Percentiles rank a stretch among this genome's conserved stretches.
Conservation (phyloP, 257 asterid genomes). For the Ehretia macrophylla region DNA sequence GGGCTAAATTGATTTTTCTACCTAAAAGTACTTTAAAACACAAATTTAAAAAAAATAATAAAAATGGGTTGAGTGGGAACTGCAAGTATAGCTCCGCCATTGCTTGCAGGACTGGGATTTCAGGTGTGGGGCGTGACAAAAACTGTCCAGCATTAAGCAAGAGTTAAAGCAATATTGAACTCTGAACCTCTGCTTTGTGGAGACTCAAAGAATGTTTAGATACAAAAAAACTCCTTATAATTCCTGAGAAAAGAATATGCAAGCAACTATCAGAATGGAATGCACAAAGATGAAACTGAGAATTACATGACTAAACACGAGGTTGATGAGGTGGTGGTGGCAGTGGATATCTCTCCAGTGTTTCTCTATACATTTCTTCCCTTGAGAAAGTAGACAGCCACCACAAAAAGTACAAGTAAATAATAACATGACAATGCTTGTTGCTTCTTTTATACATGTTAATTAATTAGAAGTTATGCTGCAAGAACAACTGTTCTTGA, state of each 20-base stretch:
- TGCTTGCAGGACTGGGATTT: too few species aligned
- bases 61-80: too few species aligned
- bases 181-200: too few species aligned
- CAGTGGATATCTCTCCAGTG: constrained; percentile 4
- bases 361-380: constrained; percentile 17
- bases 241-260: background rate
- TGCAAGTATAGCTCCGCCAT: too few species aligned
- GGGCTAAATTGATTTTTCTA: too few species aligned
- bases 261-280: background rate
- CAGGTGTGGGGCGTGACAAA: too few species aligned
- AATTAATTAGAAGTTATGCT: constrained; percentile 64
- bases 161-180: too few species aligned
- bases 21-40: too few species aligned
- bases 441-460: constrained; percentile 5
- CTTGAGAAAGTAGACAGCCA: constrained; percentile 6
- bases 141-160: too few species aligned
- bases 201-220: too few species aligned
- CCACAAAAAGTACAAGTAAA: background rate
- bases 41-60: too few species aligned
- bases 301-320: background rate
- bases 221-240: background rate
- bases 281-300: background rate
- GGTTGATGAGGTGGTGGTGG: background rate
- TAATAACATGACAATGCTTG: background rate
- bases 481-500: constrained; percentile 75